These are phyloP conservation scores for Biscogniauxia marginata DNA, from an alignment of 2,329 filamentous ascomycete genomes.

Conservation along the genomic window DNA sequence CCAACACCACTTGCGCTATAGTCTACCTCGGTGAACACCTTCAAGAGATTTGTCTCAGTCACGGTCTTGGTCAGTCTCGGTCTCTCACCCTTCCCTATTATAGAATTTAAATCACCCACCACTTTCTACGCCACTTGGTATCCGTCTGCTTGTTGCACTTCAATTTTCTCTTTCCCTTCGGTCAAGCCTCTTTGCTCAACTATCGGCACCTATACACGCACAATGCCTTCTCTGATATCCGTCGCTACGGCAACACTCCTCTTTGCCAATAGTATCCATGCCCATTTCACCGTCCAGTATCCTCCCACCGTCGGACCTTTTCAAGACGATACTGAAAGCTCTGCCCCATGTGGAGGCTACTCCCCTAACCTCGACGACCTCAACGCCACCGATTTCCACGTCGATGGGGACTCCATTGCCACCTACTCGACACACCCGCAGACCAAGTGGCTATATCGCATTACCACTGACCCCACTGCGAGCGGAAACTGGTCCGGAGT, in stretches of 20 bases:
- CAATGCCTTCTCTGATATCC: constrained; percentile 40
- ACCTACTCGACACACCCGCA: constrained; percentile 50
- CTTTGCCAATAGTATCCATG: constrained; percentile 41
- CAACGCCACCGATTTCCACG: constrained; percentile 51
- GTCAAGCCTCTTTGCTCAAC: too few relatives aligned
- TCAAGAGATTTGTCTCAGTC: background rate
- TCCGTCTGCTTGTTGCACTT: background rate
- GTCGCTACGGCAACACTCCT: constrained; percentile 33
- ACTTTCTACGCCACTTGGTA: too few relatives aligned
- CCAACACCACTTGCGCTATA: too few relatives aligned
- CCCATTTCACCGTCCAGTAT: constrained; percentile 55
- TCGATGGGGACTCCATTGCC: constrained; percentile 54
- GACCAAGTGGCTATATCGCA: constrained; percentile 57
- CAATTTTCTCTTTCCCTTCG: constrained; percentile 30
- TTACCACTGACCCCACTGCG: constrained; percentile 49
- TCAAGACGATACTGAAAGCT: constrained; percentile 44
- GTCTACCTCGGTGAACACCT: too few relatives aligned
- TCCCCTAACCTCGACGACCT: constrained; percentile 40
- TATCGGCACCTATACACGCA: constrained; percentile 14
- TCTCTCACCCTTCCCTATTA: too few relatives aligned
- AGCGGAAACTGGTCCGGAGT: constrained; percentile 53
- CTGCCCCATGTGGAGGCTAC: constrained; percentile 55
- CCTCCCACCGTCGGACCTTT: constrained; percentile 47
- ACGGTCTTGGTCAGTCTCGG: too few relatives aligned
- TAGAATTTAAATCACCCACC: too few relatives aligned